Evolutionary conservation across 2,329 filamentous ascomycete genomes (phyloP), one percentile per base, ranked within the genome.

Genomic region (Tothia fuscella): DNA sequence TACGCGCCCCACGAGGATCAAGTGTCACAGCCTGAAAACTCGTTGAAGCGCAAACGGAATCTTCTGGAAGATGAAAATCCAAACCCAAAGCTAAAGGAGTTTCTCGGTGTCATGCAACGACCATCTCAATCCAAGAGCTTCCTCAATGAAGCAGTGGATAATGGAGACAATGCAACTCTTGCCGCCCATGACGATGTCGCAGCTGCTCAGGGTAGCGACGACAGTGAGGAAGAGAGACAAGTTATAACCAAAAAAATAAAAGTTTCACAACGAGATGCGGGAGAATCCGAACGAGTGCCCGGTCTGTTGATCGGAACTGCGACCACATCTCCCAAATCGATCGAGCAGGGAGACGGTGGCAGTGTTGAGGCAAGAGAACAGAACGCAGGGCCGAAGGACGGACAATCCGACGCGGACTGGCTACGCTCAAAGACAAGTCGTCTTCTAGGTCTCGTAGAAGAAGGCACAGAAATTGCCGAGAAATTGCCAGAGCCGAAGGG

Each of bases 361-460:
- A n/a, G n/a, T n/a, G 17, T 14, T 9, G 21, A 20, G 22, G 17
- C 10, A 24, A 24, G 20, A 10, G 21, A 25, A 37, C n/a, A 37
- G 20, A 38, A 51, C n/a, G 5, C 22, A 16, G n/a, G 17, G 14
- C 20, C 41, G n/a, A 30, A 12, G 5, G 29, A 25, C 14, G 32
- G 5, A 13, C 25, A 33, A 16, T 37, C 81, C 17, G 87, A 95
- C 62, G 78, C 80, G 46, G 88, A 96, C 60, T 98, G 91, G 91
- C 69, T 95, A 51, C 78, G 89, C 44, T 89, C 83, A 48, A 78
- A 83, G 51, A 96, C 88, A 12, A 95, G 80, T 62, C 76, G 89
- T 52, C 66, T 93, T 37, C 70, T 95, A 38, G 91, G 89, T 57
- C 67, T 96, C 21, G 70, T 88, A 41, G 85, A 93, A 52, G 81